A percentile compares a stretch with the other conserved stretches of the same genome.
These are phyloP conservation scores for Colletotrichum australisinense DNA, from an alignment of 2,329 filamentous ascomycete species.

Conservation along the genomic window DNA sequence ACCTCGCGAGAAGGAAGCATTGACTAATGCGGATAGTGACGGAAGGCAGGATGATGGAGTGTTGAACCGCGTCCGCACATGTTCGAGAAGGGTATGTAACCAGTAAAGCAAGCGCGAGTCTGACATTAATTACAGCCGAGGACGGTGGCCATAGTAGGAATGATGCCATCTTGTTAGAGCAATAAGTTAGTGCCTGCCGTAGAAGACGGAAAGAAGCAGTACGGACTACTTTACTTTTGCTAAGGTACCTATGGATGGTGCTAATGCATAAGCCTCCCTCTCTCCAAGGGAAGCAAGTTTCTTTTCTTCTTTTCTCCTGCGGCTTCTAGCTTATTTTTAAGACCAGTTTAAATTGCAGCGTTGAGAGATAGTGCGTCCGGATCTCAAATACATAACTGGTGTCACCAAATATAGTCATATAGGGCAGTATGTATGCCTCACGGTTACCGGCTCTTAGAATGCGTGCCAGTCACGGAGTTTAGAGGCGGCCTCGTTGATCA, in stretches of 20 bases:
- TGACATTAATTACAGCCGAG: not conserved
- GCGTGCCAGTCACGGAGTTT: not conserved
- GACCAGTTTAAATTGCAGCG: not conserved
- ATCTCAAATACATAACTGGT: not conserved
- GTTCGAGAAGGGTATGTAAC: not conserved
- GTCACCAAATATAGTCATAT: not conserved
- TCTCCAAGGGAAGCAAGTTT: not conserved
- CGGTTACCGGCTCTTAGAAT: not conserved
- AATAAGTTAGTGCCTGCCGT: not conserved
- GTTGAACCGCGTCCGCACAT: not conserved
- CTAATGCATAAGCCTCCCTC: not conserved
- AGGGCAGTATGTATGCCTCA: not conserved
- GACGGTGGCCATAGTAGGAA: not conserved
- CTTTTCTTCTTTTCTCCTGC: not conserved
- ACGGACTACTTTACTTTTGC: no score
- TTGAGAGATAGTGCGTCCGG: not conserved
- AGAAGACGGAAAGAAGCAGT: not conserved
- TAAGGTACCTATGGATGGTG: no score
- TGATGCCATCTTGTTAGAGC: not conserved
- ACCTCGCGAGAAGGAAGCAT: not conserved
- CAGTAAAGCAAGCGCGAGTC: slow-evolving; percentile 7
- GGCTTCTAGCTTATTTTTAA: not conserved
- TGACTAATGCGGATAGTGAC: not conserved
- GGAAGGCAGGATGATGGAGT: not conserved
- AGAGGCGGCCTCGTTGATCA: not conserved